These are phyloP conservation scores for Botrytis paeoniae DNA, from an alignment of 2,329 filamentous ascomycete species.

Conservation along the genomic window DNA sequence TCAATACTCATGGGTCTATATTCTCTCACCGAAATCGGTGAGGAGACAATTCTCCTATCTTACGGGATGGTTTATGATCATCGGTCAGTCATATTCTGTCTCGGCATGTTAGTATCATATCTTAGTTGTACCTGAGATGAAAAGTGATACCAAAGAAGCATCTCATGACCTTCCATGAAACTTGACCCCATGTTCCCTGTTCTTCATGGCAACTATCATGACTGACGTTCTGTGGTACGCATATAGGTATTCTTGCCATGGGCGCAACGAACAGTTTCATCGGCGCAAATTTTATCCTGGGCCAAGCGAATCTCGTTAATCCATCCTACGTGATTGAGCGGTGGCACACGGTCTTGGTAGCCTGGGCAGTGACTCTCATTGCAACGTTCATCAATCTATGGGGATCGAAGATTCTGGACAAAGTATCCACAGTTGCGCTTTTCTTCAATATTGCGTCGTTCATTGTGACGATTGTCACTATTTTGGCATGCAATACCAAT, in stretches of 20 bases:
- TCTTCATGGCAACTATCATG: not conserved
- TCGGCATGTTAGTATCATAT: not conserved
- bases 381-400: conserved; percentile 49
- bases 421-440: conserved; percentile 48
- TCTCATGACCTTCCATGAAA: conserved; percentile 13
- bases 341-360: conserved; percentile 54
- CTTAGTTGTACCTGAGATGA: not conserved
- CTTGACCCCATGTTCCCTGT: not conserved
- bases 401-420: conserved; percentile 49
- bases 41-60: conserved; percentile 45
- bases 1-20: conserved; percentile 57
- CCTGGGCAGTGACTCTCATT: conserved; percentile 48
- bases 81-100: conserved; percentile 35
- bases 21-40: conserved; percentile 49
- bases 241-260: conserved; percentile 44
- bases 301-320: conserved; percentile 51
- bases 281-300: conserved; percentile 53
- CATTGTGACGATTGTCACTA: conserved; percentile 49
- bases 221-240: conserved; percentile 13
- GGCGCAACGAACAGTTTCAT: conserved; percentile 54
- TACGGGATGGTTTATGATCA: conserved; percentile 50
- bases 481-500: conserved; percentile 52
- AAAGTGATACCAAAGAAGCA: conserved; percentile 3
- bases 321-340: conserved; percentile 50
- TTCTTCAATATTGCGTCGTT: conserved; percentile 54